phyloP scores from a whole-genome alignment of 2,329 filamentous ascomycete genomes.

The Boeremia lycopersici region DNA sequence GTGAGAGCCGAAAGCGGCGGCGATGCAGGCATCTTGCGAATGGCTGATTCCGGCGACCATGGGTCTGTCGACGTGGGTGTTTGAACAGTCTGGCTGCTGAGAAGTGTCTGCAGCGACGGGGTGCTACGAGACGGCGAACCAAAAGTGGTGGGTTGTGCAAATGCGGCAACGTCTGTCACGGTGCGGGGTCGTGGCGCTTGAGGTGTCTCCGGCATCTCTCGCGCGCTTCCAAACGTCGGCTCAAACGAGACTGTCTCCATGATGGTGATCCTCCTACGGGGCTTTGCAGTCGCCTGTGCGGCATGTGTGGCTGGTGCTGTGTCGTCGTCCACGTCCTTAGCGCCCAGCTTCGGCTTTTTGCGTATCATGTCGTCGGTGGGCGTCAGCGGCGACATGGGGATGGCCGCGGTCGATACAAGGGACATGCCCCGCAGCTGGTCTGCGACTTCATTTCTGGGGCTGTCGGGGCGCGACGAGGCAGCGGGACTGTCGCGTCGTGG shows the following conservation, averaged over 20 bases:
- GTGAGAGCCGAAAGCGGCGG: slow-evolving; percentile 48
- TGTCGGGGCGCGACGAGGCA: slow-evolving; percentile 34
- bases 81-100: slow-evolving; percentile 6
- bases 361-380: slow-evolving; percentile 41
- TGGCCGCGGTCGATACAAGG: slow-evolving; percentile 31
- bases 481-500: slow-evolving; percentile 29
- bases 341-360: slow-evolving; percentile 47
- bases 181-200: slow-evolving; percentile 42
- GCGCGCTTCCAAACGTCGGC: slow-evolving; percentile 3
- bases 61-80: slow-evolving; percentile 6
- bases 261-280: slow-evolving; percentile 1
- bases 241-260: slow-evolving; percentile 14
- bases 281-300: slow-evolving; percentile 3
- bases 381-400: slow-evolving; percentile 43
- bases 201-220: slow-evolving; percentile 41
- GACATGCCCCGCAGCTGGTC: slow-evolving; percentile 45
- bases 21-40: slow-evolving; percentile 36
- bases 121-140: slow-evolving; percentile 22
- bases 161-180: slow-evolving; percentile 37
- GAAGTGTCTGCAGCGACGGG: slow-evolving; percentile 8
- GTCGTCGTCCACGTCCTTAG: slow-evolving; percentile 25
- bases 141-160: slow-evolving; percentile 39
- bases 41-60: slow-evolving; percentile 25
- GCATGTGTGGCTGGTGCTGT: slow-evolving; percentile 9
- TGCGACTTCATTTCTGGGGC: slow-evolving; percentile 45